phyloP scores from a whole-genome alignment of 441 rosid genomes.

The Erodium moschatum region DNA sequence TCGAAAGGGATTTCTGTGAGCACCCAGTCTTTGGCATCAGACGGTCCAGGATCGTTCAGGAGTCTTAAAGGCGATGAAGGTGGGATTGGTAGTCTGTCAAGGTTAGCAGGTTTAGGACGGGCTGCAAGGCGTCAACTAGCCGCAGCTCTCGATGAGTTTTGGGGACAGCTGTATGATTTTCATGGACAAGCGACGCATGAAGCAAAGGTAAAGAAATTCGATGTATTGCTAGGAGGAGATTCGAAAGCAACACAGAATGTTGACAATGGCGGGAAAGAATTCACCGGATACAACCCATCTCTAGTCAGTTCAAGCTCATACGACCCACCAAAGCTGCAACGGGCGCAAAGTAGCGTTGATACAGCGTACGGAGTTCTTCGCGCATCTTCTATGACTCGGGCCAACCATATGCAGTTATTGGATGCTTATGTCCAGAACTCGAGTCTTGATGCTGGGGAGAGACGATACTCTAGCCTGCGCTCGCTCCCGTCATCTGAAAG shows the following conservation, averaged over 20 bases:
- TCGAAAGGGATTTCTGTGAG: constrained; percentile 44
- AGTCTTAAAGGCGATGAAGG: constrained; percentile 74
- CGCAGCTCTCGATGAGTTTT: constrained; percentile 68
- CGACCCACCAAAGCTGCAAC: constrained; percentile 50
- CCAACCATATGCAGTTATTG: constrained; percentile 43
- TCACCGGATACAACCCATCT: constrained; percentile 38
- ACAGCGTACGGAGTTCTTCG: constrained; percentile 51
- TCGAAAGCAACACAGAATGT: constrained; percentile 38
- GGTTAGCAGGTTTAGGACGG: constrained; percentile 89
- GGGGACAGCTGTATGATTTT: constrained; percentile 81
- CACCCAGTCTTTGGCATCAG: constrained; percentile 36
- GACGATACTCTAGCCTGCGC: constrained; percentile 57
- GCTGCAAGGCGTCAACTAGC: constrained; percentile 86
- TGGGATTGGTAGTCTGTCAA: constrained; percentile 89
- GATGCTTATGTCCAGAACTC: constrained; percentile 50
- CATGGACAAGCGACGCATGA: constrained; percentile 65
- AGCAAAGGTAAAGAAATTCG: constrained; percentile 57
- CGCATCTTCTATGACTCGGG: constrained; percentile 47
- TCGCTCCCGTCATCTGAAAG: constrained; percentile 46
- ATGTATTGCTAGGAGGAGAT: constrained; percentile 45
- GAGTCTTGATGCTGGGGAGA: constrained; percentile 40
- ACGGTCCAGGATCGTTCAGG: constrained; percentile 76
- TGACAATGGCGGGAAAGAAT: constrained; percentile 46
- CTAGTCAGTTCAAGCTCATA: constrained; percentile 35
- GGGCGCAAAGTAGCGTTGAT: constrained; percentile 44